A percentile compares a stretch with the other conserved stretches of the same genome.
Evolutionary conservation across 768 basidiomycete species (phyloP).

Genomic region (Pleurotus cornucopiae): DNA sequence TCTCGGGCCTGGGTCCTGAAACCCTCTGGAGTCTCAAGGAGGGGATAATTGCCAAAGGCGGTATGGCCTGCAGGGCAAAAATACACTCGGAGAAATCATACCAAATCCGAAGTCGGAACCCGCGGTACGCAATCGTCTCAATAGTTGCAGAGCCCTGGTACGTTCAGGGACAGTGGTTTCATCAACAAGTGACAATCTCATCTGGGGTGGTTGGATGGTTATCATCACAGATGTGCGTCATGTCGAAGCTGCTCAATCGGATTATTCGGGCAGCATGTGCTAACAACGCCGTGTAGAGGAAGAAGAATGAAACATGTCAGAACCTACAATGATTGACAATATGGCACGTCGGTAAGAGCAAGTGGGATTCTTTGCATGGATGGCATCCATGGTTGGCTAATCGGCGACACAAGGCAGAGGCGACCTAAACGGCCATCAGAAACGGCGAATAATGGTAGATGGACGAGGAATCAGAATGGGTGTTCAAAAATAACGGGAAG

Average conservation of each 20-base stretch:
- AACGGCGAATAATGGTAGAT: constrained; percentile 1
- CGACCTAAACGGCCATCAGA: constrained; percentile 7
- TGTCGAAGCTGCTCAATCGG: too few species aligned
- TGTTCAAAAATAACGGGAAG: background rate
- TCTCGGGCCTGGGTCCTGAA: constrained; percentile 3
- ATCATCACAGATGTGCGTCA: too few species aligned
- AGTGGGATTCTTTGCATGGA: background rate
- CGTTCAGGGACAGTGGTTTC: background rate
- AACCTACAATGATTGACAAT: too few species aligned
- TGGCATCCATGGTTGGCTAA: background rate
- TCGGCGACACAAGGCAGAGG: constrained; percentile 5
- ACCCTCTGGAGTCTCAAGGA: background rate
- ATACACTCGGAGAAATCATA: constrained; percentile 13
- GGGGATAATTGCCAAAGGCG: background rate
- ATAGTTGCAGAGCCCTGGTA: background rate
- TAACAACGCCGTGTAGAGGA: too few species aligned
- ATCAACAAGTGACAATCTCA: background rate
- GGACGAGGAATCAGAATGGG: background rate
- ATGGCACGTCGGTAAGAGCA: too few species aligned
- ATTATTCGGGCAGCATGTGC: too few species aligned
- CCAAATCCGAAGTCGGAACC: constrained; percentile 15
- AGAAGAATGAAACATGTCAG: too few species aligned
- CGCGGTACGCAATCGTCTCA: constrained; percentile 12
- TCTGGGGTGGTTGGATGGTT: too few species aligned
- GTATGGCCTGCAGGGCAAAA: constrained; percentile 1